Evolutionary conservation across 768 basidiomycete genomes (phyloP).

Genomic region (Piloderma croceum): DNA sequence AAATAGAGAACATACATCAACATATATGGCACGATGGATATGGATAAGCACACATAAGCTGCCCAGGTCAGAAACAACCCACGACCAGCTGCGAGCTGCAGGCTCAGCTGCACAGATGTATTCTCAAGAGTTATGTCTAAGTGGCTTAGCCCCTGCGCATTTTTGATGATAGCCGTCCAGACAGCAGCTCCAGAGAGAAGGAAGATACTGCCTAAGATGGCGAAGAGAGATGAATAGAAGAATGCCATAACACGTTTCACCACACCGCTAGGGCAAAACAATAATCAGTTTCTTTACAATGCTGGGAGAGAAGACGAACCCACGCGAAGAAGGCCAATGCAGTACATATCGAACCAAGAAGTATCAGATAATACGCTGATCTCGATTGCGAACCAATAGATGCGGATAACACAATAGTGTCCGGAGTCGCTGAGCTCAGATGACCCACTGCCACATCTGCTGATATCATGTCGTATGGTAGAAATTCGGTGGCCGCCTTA

Average conservation of each 20-base stretch:
- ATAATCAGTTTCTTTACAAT: neutral
- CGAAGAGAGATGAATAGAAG: slow-evolving; percentile 58
- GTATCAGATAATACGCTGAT: slow-evolving; percentile 70
- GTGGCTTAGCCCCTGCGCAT: slow-evolving; percentile 53
- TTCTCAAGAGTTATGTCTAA: slow-evolving; percentile 35
- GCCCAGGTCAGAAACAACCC: slow-evolving; percentile 71
- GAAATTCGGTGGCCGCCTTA: slow-evolving; percentile 52
- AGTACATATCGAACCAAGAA: slow-evolving; percentile 65
- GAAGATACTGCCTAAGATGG: slow-evolving; percentile 55
- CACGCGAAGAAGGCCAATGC: slow-evolving; percentile 63
- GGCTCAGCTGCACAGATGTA: slow-evolving; percentile 47
- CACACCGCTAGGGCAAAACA: slow-evolving; percentile 58
- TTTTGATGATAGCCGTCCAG: slow-evolving; percentile 74
- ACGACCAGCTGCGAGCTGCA: slow-evolving; percentile 53
- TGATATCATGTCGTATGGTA: slow-evolving; percentile 58
- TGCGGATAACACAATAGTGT: slow-evolving; percentile 44
- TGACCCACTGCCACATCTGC: slow-evolving; percentile 64
- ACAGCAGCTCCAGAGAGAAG: slow-evolving; percentile 66
- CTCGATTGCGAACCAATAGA: slow-evolving; percentile 60
- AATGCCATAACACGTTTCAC: slow-evolving; percentile 61
- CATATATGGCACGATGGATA: slow-evolving; percentile 70
- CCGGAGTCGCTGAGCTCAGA: slow-evolving; percentile 48
- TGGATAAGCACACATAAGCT: slow-evolving; percentile 58
- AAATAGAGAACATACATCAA: slow-evolving; percentile 52
- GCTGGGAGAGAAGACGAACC: slow-evolving; percentile 26